Base-by-base conservation (phyloP, 2,329 filamentous ascomycete genomes). In the Colletotrichum musae region DNA sequence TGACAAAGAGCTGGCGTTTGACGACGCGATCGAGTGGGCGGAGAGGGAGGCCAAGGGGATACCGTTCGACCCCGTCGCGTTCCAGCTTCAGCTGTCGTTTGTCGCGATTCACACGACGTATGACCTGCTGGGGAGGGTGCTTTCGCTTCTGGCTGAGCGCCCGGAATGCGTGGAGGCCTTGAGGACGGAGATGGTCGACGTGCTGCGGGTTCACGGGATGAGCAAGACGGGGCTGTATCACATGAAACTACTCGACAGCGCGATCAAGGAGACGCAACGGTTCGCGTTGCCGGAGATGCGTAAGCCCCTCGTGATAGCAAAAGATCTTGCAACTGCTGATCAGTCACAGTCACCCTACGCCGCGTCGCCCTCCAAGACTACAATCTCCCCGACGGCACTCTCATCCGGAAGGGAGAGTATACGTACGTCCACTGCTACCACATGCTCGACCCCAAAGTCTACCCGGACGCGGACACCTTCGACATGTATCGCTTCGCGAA, bases 51-150 rank as follows among this genome's bases (percentile, higher is more conserved):
- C 77, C 82, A 85, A 88, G 32, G 85, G 85, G 60, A 91, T 81
- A 9, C 0, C 7, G n/a, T 95, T 94, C 77, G 88, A 94, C 77
- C 81, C 86, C 0, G 83, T 91, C 15, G 80, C 78, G 12, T 93
- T 93, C 45, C 93, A 97, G 77, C 85, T 94, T 96, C 0, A 88
- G 93, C 52, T 92, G 18, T 18, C 18, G 18, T 18, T 94, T 50
- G 80, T 78, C 2, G 80, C 82, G 9, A 82, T 84, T 36, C 82
- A 85, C 72, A 84, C 80, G 4, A 83, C 83, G 0, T 78, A 79
- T 1, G 78, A 82, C 56, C 63, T 77, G 5, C n/a, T 79, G 0
- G 76, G 77, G 3, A 78, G 82, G 6, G 73, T 79, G 2, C 70
- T 86, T 28, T 78, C 78, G 36, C 80, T 85, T 24, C 70, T 86